Evolutionary conservation across 2,329 filamentous ascomycete genomes (phyloP), one percentile per base, ranked within the genome.

Genomic region (Fusarium incarnatum): DNA sequence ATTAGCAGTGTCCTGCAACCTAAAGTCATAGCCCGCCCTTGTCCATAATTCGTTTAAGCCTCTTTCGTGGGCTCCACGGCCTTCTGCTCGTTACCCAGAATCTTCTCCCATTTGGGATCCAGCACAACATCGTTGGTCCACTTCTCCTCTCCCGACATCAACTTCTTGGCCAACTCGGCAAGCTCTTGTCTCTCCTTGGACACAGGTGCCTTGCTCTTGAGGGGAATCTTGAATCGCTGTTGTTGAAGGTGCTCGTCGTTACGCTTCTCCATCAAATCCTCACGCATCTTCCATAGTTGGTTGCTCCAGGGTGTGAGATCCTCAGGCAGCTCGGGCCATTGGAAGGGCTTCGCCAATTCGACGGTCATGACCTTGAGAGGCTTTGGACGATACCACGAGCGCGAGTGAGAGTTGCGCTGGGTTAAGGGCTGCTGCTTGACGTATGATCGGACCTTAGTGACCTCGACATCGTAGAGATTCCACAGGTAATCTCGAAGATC

Each of bases 401-500:
- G 85, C 75, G 81, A 84, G 75, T 69, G 64, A 79, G 77, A 77
- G 77, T 79, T 79, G 73, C 80, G 87, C 60, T 86, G 87, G 37
- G 88, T 87, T 60, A 87, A 86, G 18, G 82, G 80, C 64, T 79
- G 88, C 78, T 89, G 86, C 81, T 92, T 90, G 77, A 98, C 88
- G 64, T 77, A 95, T 56, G 92, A 94, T 67, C 95, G 92, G 67
- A 98, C 89, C 71, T 85, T 85, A 55, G 88, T 83, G 56, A 91
- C 88, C 70, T 90, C 87, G 67, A 98, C 90, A 65, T 87, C 86
- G 85, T 99, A 99, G 45, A 88, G 88, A 80, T 97, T 90, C 83
- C 89, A 92, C 67, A 99, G 91, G 84, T 98, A 99, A 84, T 98
- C 94, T 80, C 94, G 93, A 44, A 99, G 84, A 80, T 99, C 96